These are phyloP conservation scores for Epichloe aotearoae DNA, from an alignment of 2,329 filamentous ascomycete species.

Conservation along the genomic window DNA sequence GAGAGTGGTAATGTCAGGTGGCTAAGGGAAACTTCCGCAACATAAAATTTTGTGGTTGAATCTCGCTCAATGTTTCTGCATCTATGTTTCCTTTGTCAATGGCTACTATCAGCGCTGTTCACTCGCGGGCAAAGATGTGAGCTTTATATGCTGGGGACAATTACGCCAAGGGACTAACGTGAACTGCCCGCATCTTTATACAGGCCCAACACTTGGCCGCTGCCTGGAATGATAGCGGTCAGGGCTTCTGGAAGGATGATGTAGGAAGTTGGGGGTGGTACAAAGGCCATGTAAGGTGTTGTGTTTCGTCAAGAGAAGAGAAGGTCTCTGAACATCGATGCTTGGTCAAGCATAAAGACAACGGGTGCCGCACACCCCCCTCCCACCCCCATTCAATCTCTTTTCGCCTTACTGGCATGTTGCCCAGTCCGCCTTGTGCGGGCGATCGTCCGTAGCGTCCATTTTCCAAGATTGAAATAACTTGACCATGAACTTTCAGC, in stretches of 20 bases:
- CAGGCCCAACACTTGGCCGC: background rate
- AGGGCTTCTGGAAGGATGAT: background rate
- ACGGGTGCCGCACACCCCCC: background rate
- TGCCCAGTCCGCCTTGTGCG: background rate
- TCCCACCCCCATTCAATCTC: background rate
- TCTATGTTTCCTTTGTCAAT: background rate
- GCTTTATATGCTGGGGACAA: background rate
- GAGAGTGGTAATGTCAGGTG: background rate
- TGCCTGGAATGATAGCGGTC: background rate
- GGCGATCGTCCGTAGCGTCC: background rate
- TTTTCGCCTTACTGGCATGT: background rate
- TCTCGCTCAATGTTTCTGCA: background rate
- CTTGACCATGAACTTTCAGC: too few species aligned
- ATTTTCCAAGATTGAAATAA: background rate
- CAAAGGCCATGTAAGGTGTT: background rate
- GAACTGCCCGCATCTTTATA: background rate
- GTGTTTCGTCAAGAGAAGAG: background rate
- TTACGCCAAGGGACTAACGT: background rate
- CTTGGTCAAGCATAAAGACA: background rate
- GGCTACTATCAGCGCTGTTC: background rate
- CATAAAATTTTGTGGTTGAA: background rate
- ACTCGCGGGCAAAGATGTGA: background rate
- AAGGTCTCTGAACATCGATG: background rate
- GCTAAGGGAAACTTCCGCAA: background rate
- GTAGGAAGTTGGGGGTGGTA: background rate